phyloP scores from a whole-genome alignment of 371 early-diverging fungal genomes.

The Mortierella sp. region DNA sequence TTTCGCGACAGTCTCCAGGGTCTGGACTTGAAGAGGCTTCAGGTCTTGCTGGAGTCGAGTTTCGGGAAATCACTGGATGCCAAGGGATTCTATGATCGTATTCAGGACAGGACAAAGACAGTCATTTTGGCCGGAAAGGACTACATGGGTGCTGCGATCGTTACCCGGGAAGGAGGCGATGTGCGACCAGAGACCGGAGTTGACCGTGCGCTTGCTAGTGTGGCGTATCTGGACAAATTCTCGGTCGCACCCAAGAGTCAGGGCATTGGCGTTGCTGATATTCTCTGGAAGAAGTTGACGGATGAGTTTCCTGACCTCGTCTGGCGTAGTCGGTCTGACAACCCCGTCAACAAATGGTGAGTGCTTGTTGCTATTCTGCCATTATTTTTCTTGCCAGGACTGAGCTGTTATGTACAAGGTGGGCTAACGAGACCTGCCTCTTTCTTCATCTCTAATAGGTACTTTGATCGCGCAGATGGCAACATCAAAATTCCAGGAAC shows the following conservation, averaged over 20 bases:
- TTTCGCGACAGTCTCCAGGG: slow-evolving; percentile 64
- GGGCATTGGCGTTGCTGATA: slow-evolving; percentile 95
- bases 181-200: slow-evolving; percentile 61
- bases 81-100: slow-evolving; percentile 72
- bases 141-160: slow-evolving; percentile 85
- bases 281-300: slow-evolving; percentile 87
- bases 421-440: neutral
- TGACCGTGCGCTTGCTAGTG: slow-evolving; percentile 32
- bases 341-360: slow-evolving; percentile 94
- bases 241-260: slow-evolving; percentile 89
- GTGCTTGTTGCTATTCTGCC: neutral
- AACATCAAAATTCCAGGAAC: slow-evolving; percentile 69
- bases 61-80: slow-evolving; percentile 79
- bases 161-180: slow-evolving; percentile 70
- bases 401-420: neutral
- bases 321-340: slow-evolving; percentile 92
- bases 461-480: slow-evolving; percentile 91
- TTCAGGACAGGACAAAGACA: slow-evolving; percentile 65
- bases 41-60: slow-evolving; percentile 79
- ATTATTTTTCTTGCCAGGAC: neutral
- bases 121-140: slow-evolving; percentile 89
- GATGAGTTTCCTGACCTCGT: slow-evolving; percentile 79
- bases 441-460: slow-evolving; percentile 59
- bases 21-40: slow-evolving; percentile 69
- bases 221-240: slow-evolving; percentile 93